A percentile compares a stretch with the other conserved stretches of the same genome.
These are phyloP conservation scores for Fusarium falciforme DNA, from an alignment of 2,329 filamentous ascomycete species.

Conservation along the genomic window DNA sequence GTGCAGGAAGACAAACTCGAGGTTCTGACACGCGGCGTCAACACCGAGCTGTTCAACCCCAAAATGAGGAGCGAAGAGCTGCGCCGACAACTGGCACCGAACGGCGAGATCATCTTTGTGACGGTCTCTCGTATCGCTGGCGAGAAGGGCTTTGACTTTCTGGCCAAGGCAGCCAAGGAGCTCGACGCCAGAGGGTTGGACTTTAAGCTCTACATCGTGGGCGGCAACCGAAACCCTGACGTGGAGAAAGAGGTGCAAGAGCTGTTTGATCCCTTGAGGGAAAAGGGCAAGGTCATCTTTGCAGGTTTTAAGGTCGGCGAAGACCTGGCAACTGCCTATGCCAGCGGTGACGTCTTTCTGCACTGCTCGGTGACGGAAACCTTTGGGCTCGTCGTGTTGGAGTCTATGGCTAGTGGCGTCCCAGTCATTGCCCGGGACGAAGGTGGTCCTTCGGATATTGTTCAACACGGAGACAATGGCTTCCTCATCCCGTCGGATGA, in stretches of 20 bases:
- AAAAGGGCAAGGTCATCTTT: conserved; percentile 69
- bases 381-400: conserved; percentile 76
- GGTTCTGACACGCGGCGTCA: conserved; percentile 72
- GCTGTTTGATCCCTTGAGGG: conserved; percentile 64
- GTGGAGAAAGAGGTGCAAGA: conserved; percentile 71
- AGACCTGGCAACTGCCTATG: conserved; percentile 73
- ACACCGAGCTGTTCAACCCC: conserved; percentile 71
- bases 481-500: conserved; percentile 71
- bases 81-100: conserved; percentile 66
- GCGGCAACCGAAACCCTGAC: conserved; percentile 72
- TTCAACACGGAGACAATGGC: conserved; percentile 69
- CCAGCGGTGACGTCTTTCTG: conserved; percentile 75
- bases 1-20: conserved; percentile 69
- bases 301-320: conserved; percentile 72
- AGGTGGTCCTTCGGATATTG: conserved; percentile 76
- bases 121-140: conserved; percentile 75
- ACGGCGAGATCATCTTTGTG: conserved; percentile 72
- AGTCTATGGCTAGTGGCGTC: conserved; percentile 77
- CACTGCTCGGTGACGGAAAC: conserved; percentile 80
- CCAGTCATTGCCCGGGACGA: conserved; percentile 77
- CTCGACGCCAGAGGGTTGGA: conserved; percentile 66
- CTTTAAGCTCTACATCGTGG: conserved; percentile 75
- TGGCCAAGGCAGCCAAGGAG: conserved; percentile 65
- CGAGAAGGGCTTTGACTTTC: conserved; percentile 78
- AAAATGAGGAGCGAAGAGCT: conserved; percentile 61